These are phyloP conservation scores for Fomes fomentarius DNA, from an alignment of 1,284 basidiomycete genomes.

Conservation along the genomic window DNA sequence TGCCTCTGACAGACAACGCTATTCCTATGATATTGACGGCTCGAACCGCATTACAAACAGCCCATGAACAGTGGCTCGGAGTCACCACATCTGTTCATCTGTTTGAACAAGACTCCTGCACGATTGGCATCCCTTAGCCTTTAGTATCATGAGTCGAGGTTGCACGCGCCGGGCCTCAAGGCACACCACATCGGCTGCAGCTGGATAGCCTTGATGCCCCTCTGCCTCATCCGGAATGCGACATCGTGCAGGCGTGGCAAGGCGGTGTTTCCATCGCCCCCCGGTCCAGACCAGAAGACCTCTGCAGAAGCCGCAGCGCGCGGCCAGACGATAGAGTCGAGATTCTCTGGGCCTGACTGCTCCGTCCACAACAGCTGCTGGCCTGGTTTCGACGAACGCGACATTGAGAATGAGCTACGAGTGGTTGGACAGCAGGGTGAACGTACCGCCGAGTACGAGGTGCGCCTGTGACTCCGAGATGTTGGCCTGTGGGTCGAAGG, in stretches of 20 bases:
- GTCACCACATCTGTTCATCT: no score
- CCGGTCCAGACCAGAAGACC: conserved; percentile 77
- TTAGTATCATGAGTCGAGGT: conserved; percentile 45
- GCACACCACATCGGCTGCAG: conserved; percentile 86
- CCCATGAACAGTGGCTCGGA: no score
- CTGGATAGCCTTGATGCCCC: conserved; percentile 68
- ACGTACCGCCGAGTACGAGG: conserved; percentile 71
- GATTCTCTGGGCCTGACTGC: conserved; percentile 69
- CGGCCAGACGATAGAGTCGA: conserved; percentile 80
- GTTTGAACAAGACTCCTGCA: not conserved
- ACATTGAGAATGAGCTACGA: not conserved
- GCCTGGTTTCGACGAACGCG: conserved; percentile 40
- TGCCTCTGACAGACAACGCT: no score
- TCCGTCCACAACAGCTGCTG: conserved; percentile 80
- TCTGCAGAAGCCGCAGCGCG: conserved; percentile 79
- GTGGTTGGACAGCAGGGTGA: not conserved
- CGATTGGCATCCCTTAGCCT: not conserved
- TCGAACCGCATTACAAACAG: no score
- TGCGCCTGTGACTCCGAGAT: conserved; percentile 49
- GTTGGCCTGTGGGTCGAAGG: conserved; percentile 71
- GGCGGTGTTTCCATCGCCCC: conserved; percentile 49
- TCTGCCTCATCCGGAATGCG: conserved; percentile 65
- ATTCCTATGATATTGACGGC: no score
- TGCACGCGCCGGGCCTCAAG: conserved; percentile 61
- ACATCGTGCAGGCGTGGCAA: conserved; percentile 80